Evolutionary conservation across 805 yeast genomes (phyloP).

Genomic region (Isabelozyma heimii): DNA sequence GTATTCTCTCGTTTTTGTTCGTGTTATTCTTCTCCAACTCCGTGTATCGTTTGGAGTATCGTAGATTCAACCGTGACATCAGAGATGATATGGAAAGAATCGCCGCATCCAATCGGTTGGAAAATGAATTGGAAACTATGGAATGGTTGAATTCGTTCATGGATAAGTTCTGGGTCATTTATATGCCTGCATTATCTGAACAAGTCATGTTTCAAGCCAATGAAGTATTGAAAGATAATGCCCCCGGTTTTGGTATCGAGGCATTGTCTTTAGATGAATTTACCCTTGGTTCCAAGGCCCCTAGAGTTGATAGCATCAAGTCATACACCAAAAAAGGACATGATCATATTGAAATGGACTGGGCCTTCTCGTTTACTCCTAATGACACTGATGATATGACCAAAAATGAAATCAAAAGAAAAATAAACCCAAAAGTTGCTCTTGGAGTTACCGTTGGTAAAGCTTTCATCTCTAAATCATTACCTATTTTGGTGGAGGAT

Average conservation of each 20-base stretch:
- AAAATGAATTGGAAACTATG: slow-evolving; percentile 67
- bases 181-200: slow-evolving; percentile 82
- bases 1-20: slow-evolving; percentile 59
- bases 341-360: slow-evolving; percentile 75
- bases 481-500: slow-evolving; percentile 79
- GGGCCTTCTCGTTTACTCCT: slow-evolving; percentile 80
- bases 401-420: slow-evolving; percentile 63
- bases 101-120: slow-evolving; percentile 61
- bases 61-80: slow-evolving; percentile 71
- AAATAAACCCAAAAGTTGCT: slow-evolving; percentile 77
- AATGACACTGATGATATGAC: slow-evolving; percentile 85
- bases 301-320: slow-evolving; percentile 67
- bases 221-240: slow-evolving; percentile 62
- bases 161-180: slow-evolving; percentile 82
- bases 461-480: slow-evolving; percentile 69
- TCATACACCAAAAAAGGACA: slow-evolving; percentile 70
- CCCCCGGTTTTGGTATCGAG: slow-evolving; percentile 83
- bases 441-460: slow-evolving; percentile 80
- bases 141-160: slow-evolving; percentile 77
- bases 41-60: slow-evolving; percentile 67
- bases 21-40: slow-evolving; percentile 62
- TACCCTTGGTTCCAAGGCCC: slow-evolving; percentile 79
- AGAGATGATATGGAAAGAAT: slow-evolving; percentile 74
- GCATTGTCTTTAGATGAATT: slow-evolving; percentile 71
- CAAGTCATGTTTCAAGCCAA: slow-evolving; percentile 72